Base-by-base conservation (phyloP, 1,139 yeast genomes). In the Zygosaccharomyces pseudobailii region DNA sequence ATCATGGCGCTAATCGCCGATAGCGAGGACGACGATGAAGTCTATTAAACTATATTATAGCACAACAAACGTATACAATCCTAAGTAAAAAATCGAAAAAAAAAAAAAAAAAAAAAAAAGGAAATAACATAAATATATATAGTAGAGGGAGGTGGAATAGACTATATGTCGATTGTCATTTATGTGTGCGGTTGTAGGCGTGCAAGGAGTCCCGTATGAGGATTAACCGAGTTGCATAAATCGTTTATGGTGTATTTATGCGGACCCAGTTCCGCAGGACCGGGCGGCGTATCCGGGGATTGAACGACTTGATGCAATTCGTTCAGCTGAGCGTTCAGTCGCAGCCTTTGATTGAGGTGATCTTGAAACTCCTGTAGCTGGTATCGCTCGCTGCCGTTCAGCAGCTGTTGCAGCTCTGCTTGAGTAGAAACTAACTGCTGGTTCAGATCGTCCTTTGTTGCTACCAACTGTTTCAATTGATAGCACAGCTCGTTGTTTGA, bases 1-100 rank as follows among this genome's bases (percentile, higher is more conserved):
- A 90, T 92, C 72, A 86, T 90, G 77, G 94, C 96, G 40, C 79
- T 92, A 69, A 92, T 92, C 63, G 78, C 82, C 44, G 89, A 84
- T 55, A 51, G 53, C 44, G 33, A 30, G 13, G 63, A 56, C 37
- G 53, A 52, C 37, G 53, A 52, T 36, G 53, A 55, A 33, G 43
- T 17, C 28, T 39, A 9, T 27, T 40, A 40, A 30, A 34, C 21
- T 13, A 13, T 13, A 13, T 13, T 13, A 20, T 22, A 19, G 22
- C 7, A 38, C 34, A 42, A 40, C 9, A 22, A 32, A 27, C 25
- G 22, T 33, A 37, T 31, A 45, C 37, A 40, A 31, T 21, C 10
- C 24, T 36, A 38, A 48, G 43, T 38, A 19, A 10, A 21, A 27
- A 6, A 28, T 8, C 9, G 27, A 13, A 35, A 33, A 23, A 39